These are phyloP conservation scores for Lipomyces mesembrius DNA, from an alignment of 805 yeast species.

Conservation along the genomic window DNA sequence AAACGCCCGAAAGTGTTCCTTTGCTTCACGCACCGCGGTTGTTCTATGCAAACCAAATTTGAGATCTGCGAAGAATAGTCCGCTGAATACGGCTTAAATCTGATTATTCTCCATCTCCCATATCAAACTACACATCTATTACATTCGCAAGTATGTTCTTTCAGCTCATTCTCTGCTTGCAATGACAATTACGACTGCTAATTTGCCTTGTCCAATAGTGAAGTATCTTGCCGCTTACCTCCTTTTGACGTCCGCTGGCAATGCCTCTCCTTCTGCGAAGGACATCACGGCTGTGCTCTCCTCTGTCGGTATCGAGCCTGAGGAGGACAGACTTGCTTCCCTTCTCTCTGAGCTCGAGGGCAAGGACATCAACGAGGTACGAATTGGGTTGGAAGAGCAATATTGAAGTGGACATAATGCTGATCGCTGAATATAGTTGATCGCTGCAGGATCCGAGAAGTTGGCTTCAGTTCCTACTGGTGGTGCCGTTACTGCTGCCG, in stretches of 20 bases:
- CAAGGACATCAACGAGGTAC: constrained; percentile 74
- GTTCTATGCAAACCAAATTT: neutral
- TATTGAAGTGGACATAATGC: neutral
- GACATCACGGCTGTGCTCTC: constrained; percentile 87
- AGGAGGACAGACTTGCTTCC: constrained; percentile 80
- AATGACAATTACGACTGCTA: neutral
- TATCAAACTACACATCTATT: neutral
- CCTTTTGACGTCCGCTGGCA: constrained; percentile 96
- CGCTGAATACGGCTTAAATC: constrained; percentile 71
- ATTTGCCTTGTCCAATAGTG: constrained; percentile 52
- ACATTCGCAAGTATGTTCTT: constrained; percentile 2
- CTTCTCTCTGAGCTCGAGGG: constrained; percentile 89
- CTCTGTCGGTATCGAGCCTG: constrained; percentile 95
- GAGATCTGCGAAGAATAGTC: constrained; percentile 69
- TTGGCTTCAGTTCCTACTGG: constrained; percentile 97
- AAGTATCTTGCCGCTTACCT: constrained; percentile 99
- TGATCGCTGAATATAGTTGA: constrained; percentile 50
- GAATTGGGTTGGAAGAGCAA: constrained; percentile 24
- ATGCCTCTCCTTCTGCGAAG: constrained; percentile 89
- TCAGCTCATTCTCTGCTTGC: neutral
- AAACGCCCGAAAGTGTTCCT: neutral
- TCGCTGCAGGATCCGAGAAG: constrained; percentile 94
- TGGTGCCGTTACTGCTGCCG: constrained; percentile 91
- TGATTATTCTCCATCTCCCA: constrained; percentile 63
- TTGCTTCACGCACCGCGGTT: neutral